Conservation (phyloP, 805 yeast genomes). For the Yarrowia sp. region DNA sequence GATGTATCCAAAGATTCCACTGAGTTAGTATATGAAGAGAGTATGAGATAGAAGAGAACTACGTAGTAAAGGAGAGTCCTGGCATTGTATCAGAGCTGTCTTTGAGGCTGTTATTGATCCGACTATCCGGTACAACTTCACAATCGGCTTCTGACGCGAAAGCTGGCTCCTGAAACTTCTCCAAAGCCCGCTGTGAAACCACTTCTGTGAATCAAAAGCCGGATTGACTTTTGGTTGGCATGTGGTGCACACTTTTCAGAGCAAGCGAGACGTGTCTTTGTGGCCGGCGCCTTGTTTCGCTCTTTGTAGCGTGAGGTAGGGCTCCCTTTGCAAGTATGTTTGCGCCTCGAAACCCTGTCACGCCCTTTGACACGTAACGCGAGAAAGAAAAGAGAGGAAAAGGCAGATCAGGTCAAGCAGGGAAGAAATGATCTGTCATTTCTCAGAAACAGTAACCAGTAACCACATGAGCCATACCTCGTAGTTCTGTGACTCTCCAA, state of each 20-base stretch:
- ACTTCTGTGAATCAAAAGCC: neutral
- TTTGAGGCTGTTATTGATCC: neutral
- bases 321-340: conserved; percentile 19
- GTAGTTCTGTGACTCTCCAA: too few species aligned
- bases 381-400: neutral
- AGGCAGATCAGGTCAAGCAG: neutral
- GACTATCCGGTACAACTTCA: too few species aligned
- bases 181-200: too few species aligned
- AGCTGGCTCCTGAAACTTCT: too few species aligned
- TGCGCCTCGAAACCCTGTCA: conserved; percentile 27
- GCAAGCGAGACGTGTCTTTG: neutral
- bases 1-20: conserved; percentile 99
- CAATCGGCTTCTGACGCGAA: too few species aligned
- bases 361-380: conserved; percentile 27
- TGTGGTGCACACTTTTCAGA: conserved; percentile 15
- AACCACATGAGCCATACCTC: neutral
- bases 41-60: too few species aligned
- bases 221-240: conserved; percentile 10
- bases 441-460: neutral
- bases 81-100: neutral
- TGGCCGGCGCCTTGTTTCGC: conserved; percentile 1
- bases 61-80: too few species aligned
- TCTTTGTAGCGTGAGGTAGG: neutral
- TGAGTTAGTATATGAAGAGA: conserved; percentile 42
- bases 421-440: neutral